Base-by-base conservation (phyloP, 2,329 filamentous ascomycete genomes). In the Ascosphaera apis region DNA sequence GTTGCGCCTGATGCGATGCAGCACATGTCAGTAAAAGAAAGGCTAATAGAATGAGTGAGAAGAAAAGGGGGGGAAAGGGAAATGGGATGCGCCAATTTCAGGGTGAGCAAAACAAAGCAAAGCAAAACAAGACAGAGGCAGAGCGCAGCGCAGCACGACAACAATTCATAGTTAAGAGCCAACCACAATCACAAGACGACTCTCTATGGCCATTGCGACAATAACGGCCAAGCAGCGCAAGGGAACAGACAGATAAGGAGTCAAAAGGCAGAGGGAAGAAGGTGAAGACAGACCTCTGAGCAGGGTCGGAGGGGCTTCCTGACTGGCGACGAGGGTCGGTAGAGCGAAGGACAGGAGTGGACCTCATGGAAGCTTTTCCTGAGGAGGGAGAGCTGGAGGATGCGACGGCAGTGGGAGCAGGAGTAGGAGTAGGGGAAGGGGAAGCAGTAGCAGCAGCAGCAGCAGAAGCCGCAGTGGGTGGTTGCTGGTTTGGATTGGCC, bases 321-420 rank as follows among this genome's bases (percentile, higher is more conserved):
- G 63, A 56, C 48, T 67, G 66, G 53, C 66, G 67, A 51, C 66
- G 64, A 49, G 57, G 55, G 41, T 54, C 55, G 50, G 69, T 65
- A 40, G 62, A 53, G 40, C 54, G 55, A 41, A 54, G 57, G 44
- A 52, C 55, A 41, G 58, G 52, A 48, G 49, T 61, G 47, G 62
- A 58, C 49, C 67, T 66, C 48, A 65, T 50, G 13, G 30, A 33
- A 28, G 25, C 13, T 33, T 34, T 39, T 31, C 31, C 23, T 15
- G 27, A 31, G 28, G 36, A 27, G 13, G 31, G 36, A 25, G 34
- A 31, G 38, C 23, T 33, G 32, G 32, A 33, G 18, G 15, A 15
- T n/a, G 23, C 32, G n/a, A 18, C 35, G 36, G 36, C 21, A 19
- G 32, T 31, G 36, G 31, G 23, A 35, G 30, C 35, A 41, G 36